phyloP scores from a whole-genome alignment of 225 moss, liverwort and hornwort species.

The Takakia lepidozioides region DNA sequence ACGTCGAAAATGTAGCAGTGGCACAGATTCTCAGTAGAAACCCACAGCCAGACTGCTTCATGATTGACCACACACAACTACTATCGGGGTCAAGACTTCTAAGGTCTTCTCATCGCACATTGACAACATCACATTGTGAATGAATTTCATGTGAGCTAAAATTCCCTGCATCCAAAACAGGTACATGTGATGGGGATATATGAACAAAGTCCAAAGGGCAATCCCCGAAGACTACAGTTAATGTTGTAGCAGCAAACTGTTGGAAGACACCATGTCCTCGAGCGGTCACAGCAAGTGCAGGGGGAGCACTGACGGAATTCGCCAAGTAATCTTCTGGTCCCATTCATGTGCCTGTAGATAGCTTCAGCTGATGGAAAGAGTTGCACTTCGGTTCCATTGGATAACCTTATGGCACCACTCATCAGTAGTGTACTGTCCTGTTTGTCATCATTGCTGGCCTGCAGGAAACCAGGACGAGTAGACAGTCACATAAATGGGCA shows the following conservation, averaged over 20 bases:
- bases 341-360: conserved; percentile 13
- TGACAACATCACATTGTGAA: too few relatives aligned
- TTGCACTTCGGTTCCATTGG: conserved; percentile 30
- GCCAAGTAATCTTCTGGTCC: conserved; percentile 19
- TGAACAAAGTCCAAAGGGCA: conserved; percentile 37
- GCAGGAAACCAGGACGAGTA: too few relatives aligned
- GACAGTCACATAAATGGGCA: too few relatives aligned
- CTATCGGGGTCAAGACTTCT: too few relatives aligned
- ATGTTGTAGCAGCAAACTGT: conserved; percentile 47
- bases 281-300: conserved; percentile 39
- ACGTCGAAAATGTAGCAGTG: too few relatives aligned
- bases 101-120: too few relatives aligned
- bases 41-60: too few relatives aligned
- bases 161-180: conserved; percentile 27
- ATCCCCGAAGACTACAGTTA: conserved; percentile 23
- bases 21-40: too few relatives aligned
- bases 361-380: conserved; percentile 20
- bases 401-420: conserved; percentile 15
- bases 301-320: conserved; percentile 33
- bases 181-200: conserved; percentile 43
- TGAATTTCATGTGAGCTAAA: too few relatives aligned
- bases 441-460: conserved; percentile 13
- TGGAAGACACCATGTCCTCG: conserved; percentile 34
- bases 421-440: conserved; percentile 6
- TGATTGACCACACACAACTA: too few relatives aligned